These are phyloP conservation scores for Daldinia bambusicola DNA, from an alignment of 495 filamentous ascomycete species.

Conservation along the genomic window DNA sequence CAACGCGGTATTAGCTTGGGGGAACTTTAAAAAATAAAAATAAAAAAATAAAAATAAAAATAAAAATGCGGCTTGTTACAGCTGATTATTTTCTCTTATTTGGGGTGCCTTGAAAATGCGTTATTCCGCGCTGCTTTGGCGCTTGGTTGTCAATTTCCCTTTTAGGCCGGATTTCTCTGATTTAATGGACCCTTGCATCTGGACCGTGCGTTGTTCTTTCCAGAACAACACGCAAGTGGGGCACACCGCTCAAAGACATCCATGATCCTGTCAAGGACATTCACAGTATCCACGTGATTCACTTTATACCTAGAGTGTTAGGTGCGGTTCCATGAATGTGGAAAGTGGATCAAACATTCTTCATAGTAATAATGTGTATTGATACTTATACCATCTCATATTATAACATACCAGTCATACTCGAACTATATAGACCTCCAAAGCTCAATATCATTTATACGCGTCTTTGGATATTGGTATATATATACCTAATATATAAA, in stretches of 20 bases:
- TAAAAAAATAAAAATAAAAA: conserved; percentile 23
- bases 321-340: too few relatives aligned
- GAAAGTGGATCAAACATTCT: not conserved
- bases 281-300: not conserved
- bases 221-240: not conserved
- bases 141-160: conserved; percentile 33
- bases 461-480: not conserved
- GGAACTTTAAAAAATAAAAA: conserved; percentile 24
- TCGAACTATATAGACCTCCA: not conserved
- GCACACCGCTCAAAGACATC: not conserved
- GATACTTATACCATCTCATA: not conserved
- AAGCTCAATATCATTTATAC: not conserved
- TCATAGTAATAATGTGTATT: not conserved
- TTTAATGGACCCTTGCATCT: conserved; percentile 22
- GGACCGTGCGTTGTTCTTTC: conserved; percentile 22
- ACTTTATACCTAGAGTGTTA: too few relatives aligned
- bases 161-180: conserved; percentile 26
- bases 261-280: not conserved
- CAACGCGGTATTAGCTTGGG: conserved; percentile 28
- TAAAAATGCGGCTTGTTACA: conserved; percentile 23
- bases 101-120: conserved; percentile 14
- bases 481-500: too few relatives aligned
- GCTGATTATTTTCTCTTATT: conserved; percentile 35
- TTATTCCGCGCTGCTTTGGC: conserved; percentile 34
- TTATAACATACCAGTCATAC: not conserved